phyloP scores from a whole-genome alignment of 1,139 yeast species.

The Sugiyamaella paludigena region DNA sequence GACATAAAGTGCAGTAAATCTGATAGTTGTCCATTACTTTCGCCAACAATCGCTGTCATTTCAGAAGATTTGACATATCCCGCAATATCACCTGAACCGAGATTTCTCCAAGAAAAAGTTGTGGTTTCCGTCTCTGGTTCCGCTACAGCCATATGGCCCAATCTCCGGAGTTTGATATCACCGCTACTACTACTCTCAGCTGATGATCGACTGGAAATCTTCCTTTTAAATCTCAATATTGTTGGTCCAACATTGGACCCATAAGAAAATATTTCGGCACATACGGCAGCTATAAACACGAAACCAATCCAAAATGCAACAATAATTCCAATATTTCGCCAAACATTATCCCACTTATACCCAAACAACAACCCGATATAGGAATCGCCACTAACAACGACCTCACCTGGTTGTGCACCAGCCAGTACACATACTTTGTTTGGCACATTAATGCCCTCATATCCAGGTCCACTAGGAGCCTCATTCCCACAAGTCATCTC shows the following conservation, averaged over 20 bases:
- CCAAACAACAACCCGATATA: constrained; percentile 44
- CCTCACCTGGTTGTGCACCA: constrained; percentile 49
- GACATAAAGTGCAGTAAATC: constrained; percentile 58
- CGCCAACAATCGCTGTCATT: constrained; percentile 63
- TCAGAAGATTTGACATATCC: constrained; percentile 69
- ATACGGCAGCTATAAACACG: constrained; percentile 44
- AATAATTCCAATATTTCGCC: constrained; percentile 66
- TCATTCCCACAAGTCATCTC: constrained; percentile 47
- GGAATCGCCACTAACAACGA: constrained; percentile 48
- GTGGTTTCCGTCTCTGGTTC: constrained; percentile 29
- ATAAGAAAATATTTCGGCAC: constrained; percentile 43
- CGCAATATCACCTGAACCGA: constrained; percentile 43
- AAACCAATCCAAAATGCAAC: constrained; percentile 56
- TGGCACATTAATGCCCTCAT: constrained; percentile 41
- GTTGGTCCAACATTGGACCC: constrained; percentile 25
- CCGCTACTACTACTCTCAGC: too few species aligned
- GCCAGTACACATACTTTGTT: constrained; percentile 49
- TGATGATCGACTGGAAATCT: not conserved
- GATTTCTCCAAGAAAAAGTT: constrained; percentile 24
- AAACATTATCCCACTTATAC: constrained; percentile 51
- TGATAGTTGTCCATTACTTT: constrained; percentile 68
- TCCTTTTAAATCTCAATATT: not conserved
- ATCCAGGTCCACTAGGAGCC: constrained; percentile 53
- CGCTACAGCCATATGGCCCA: too few species aligned
- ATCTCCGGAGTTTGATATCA: constrained; percentile 16